phyloP scores from a whole-genome alignment of 176 grass and related monocot species.

The Musa itinerans region DNA sequence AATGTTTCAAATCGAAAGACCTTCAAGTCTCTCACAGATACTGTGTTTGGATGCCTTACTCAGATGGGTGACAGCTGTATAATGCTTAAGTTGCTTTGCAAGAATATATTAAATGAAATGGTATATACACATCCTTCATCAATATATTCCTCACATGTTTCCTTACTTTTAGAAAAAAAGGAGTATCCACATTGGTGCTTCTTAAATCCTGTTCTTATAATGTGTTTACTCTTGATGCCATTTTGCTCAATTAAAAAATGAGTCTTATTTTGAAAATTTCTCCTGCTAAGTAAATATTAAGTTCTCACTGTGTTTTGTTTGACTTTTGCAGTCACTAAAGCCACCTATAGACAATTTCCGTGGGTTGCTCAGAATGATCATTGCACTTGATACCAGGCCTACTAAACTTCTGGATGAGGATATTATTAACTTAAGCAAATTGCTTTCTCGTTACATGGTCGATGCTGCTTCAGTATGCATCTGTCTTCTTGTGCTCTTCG shows the following conservation, averaged over 20 bases:
- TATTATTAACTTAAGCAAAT: constrained; percentile 27
- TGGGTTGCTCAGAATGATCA: constrained; percentile 66
- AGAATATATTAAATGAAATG: constrained; percentile 47
- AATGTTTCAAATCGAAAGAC: constrained; percentile 34
- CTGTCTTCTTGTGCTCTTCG: background rate
- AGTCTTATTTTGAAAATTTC: background rate
- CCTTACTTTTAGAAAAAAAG: background rate
- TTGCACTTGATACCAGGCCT: constrained; percentile 49
- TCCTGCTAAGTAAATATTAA: constrained; percentile 4
- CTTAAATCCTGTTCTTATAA: background rate
- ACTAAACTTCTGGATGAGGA: constrained; percentile 53
- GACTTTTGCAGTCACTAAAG: constrained; percentile 28
- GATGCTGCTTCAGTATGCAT: constrained; percentile 63
- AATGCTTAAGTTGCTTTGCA: constrained; percentile 65
- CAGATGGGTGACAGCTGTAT: constrained; percentile 76
- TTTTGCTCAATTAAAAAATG: too few species aligned
- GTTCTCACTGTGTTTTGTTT: constrained; percentile 6
- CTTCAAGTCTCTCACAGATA: constrained; percentile 38
- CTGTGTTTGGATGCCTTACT: constrained; percentile 47
- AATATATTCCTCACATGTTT: background rate
- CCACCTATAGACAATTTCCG: constrained; percentile 46
- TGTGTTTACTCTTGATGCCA: too few species aligned
- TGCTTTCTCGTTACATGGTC: constrained; percentile 57
- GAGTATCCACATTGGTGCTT: background rate
- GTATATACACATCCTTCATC: background rate